Percentiles rank a stretch among this genome's conserved stretches.
Conservation (phyloP, 1,139 yeast species). For the Diutina siamensis region DNA sequence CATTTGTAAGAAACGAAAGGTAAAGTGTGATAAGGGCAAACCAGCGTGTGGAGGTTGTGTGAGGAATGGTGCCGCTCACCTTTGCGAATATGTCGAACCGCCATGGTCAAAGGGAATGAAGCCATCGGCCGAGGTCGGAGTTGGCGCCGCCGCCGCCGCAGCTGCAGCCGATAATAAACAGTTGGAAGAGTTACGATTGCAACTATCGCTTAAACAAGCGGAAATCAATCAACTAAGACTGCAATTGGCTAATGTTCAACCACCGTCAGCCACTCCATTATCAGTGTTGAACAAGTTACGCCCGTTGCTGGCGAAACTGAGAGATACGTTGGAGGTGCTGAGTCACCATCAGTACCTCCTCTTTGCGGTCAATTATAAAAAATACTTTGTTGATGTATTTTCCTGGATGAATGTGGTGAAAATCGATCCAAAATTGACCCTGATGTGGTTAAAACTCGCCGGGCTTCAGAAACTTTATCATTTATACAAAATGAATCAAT, state of each 20-base stretch:
- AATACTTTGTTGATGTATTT: conserved; percentile 15
- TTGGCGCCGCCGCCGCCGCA: background rate
- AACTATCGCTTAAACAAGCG: background rate
- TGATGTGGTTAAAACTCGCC: conserved; percentile 31
- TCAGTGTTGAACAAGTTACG: conserved; percentile 15
- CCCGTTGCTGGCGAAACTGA: conserved; percentile 6
- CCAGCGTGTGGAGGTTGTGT: conserved; percentile 34
- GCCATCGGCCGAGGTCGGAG: background rate
- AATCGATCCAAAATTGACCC: conserved; percentile 31
- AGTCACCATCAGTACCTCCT: conserved; percentile 11
- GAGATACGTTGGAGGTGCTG: conserved; percentile 12
- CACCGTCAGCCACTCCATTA: conserved; percentile 8
- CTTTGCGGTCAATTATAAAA: conserved; percentile 6
- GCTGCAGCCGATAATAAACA: background rate
- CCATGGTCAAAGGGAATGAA: conserved; percentile 17
- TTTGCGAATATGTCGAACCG: conserved; percentile 33
- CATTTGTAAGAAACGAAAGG: conserved; percentile 20
- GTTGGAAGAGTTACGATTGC: background rate
- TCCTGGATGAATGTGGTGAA: conserved; percentile 31
- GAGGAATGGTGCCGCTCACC: conserved; percentile 30
- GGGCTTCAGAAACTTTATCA: conserved; percentile 32
- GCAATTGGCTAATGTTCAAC: conserved; percentile 11
- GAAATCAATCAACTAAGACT: conserved; percentile 12
- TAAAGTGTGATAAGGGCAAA: conserved; percentile 31
- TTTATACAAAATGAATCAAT: conserved; percentile 21